Evolutionary conservation across 139 green algal species (phyloP).

Genomic region (Chlorella sp.): DNA sequence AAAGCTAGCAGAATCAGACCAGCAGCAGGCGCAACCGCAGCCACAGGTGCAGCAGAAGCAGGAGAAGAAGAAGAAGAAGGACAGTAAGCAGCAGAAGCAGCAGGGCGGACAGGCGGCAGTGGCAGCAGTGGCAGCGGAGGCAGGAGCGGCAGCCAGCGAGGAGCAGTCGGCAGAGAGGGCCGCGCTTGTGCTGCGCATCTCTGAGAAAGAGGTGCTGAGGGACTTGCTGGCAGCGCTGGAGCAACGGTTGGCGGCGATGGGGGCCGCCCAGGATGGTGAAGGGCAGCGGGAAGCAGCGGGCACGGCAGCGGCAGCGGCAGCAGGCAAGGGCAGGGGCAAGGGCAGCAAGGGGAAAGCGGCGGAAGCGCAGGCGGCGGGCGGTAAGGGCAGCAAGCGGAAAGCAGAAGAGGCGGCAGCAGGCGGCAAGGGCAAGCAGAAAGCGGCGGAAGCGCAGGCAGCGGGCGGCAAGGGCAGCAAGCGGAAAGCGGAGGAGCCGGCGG

Average conservation of each 20-base stretch:
- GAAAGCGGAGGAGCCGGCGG: neutral
- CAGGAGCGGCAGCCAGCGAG: neutral
- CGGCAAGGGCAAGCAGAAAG: neutral
- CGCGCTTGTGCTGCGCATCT: conserved; percentile 33
- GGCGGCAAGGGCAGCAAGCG: neutral
- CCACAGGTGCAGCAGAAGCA: neutral
- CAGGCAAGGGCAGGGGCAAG: neutral
- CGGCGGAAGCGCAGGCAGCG: no score
- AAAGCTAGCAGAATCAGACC: neutral
- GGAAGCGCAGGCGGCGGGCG: no score
- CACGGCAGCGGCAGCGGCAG: neutral
- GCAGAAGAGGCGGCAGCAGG: neutral
- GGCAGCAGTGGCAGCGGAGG: neutral
- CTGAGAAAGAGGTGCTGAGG: conserved; percentile 44
- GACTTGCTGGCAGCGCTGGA: conserved; percentile 11
- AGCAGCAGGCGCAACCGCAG: neutral
- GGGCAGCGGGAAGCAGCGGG: neutral
- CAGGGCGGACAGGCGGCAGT: neutral
- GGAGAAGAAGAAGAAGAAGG: neutral
- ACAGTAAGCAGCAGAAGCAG: neutral
- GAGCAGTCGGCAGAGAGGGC: neutral
- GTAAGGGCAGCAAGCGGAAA: neutral
- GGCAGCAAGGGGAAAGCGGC: neutral
- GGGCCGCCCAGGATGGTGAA: neutral
- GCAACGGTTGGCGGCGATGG: neutral